phyloP scores from a whole-genome alignment of 495 filamentous ascomycete species.

The Aspergillus affinis region DNA sequence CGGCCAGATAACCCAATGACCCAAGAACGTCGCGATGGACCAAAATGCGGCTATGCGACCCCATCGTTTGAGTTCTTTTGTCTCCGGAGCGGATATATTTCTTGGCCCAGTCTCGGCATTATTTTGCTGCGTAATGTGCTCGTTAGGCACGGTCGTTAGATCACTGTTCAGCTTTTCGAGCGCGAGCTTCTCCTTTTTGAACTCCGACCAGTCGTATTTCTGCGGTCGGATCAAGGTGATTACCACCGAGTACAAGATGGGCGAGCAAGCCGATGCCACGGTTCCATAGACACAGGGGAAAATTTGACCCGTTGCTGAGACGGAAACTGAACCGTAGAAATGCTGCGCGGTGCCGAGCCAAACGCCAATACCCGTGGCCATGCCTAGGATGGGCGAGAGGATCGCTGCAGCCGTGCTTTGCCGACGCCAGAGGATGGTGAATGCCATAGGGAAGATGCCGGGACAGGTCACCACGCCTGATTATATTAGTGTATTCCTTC shows the following conservation, averaged over 20 bases:
- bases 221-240: conserved; percentile 36
- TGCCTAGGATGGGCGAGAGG: conserved; percentile 41
- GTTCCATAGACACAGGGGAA: conserved; percentile 47
- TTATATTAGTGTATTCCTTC: background rate
- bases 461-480: conserved; percentile 42
- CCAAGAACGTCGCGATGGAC: conserved; percentile 37
- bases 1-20: conserved; percentile 33
- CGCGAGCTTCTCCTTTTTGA: conserved; percentile 36
- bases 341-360: conserved; percentile 48
- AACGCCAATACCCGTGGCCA: conserved; percentile 42
- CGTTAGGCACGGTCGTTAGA: conserved; percentile 21
- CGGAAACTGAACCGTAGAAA: conserved; percentile 45
- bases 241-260: conserved; percentile 34
- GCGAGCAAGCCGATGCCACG: conserved; percentile 39
- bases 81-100: conserved; percentile 7
- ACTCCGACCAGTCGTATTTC: conserved; percentile 37
- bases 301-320: conserved; percentile 43
- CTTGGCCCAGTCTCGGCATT: conserved; percentile 8
- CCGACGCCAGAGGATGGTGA: conserved; percentile 49
- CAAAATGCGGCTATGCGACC: conserved; percentile 37
- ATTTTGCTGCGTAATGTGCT: conserved; percentile 10
- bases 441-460: conserved; percentile 50
- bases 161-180: conserved; percentile 31
- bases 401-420: conserved; percentile 46
- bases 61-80: conserved; percentile 38